Base-by-base conservation (phyloP, 228 moss, liverwort and hornwort species). In the Sphagnum magellanicum region DNA sequence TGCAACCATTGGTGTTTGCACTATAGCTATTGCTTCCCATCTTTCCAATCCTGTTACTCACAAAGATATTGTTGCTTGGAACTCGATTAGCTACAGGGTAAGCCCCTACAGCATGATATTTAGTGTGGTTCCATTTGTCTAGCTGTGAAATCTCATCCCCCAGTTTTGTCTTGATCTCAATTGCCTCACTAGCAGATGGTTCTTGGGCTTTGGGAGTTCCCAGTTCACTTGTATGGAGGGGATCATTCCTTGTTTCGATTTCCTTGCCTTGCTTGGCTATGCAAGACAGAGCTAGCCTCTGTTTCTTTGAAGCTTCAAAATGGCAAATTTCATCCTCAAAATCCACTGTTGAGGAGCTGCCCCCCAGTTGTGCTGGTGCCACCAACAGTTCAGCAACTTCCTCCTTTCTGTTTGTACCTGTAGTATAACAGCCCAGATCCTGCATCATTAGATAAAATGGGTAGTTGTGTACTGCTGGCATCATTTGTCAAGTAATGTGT, bases 301-400 rank as follows among this genome's bases (percentile, higher is more conserved):
- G 61, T 16, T 62, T 62, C 61, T 62, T 62, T 16, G 61, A 62
- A 5, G 61, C 61, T 62, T 62, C 61, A 62, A 62, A 62, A 16
- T 14, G 6, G 5, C 61, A 8, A 14, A 62, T 47, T 46, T 62
- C 61, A 47, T 62, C 61, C 61, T 62, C 61, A 16, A 62, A 62
- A 47, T 62, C 61, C 61, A 62, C 61, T 16, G 15, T 62, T 62
- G 61, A 16, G 8, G 61, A 9, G 61, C 61, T 62, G 61, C 8
- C 4, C 14, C 17, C 8, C 47, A 47, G 47, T 5, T 62, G 16
- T 14, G 61, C 47, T 62, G 15, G 32, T 9, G 61, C 15, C 8
- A 16, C 32, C 3, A 32, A 32, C 32, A 32, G 32, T 32, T 32
- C 32, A 32, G 32, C 32, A 32, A 32, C 32, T 32, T 32, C 32